phyloP scores from a whole-genome alignment of 352 stramenopile species.

The Phytophthora litchii region DNA sequence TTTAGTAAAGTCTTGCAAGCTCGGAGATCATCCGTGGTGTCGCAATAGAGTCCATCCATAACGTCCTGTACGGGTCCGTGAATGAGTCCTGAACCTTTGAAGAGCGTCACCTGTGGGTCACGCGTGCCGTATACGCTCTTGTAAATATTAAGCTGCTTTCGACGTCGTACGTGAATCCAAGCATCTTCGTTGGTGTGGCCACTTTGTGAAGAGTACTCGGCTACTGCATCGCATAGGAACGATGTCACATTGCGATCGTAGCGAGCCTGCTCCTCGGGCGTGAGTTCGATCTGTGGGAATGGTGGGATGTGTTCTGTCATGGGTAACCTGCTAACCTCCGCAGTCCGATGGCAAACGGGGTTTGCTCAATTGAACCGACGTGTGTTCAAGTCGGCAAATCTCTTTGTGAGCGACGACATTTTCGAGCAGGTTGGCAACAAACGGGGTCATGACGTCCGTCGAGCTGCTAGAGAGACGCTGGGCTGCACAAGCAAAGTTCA shows the following conservation, averaged over 20 bases:
- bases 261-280: slow-evolving; percentile 34
- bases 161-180: slow-evolving; percentile 49
- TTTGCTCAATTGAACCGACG: slow-evolving; percentile 10
- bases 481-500: slow-evolving; percentile 20
- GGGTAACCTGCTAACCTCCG: slow-evolving; percentile 4
- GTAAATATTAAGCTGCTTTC: slow-evolving; percentile 49
- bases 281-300: slow-evolving; percentile 47
- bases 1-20: slow-evolving; percentile 48
- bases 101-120: slow-evolving; percentile 48
- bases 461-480: slow-evolving; percentile 30
- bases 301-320: slow-evolving; percentile 39
- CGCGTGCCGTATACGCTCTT: slow-evolving; percentile 49
- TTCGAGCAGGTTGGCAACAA: slow-evolving; percentile 7
- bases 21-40: slow-evolving; percentile 51
- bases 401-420: slow-evolving; percentile 33
- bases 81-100: slow-evolving; percentile 46
- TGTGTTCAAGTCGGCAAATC: slow-evolving; percentile 33
- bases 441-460: slow-evolving; percentile 10
- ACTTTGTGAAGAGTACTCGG: slow-evolving; percentile 40
- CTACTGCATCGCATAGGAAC: slow-evolving; percentile 45
- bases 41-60: slow-evolving; percentile 57
- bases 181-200: slow-evolving; percentile 41
- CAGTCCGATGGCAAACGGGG: slow-evolving; percentile 2
- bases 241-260: slow-evolving; percentile 47
- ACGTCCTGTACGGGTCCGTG: slow-evolving; percentile 43